Base-by-base conservation (phyloP, 805 yeast species). In the Wickerhamomyces chambardii region DNA sequence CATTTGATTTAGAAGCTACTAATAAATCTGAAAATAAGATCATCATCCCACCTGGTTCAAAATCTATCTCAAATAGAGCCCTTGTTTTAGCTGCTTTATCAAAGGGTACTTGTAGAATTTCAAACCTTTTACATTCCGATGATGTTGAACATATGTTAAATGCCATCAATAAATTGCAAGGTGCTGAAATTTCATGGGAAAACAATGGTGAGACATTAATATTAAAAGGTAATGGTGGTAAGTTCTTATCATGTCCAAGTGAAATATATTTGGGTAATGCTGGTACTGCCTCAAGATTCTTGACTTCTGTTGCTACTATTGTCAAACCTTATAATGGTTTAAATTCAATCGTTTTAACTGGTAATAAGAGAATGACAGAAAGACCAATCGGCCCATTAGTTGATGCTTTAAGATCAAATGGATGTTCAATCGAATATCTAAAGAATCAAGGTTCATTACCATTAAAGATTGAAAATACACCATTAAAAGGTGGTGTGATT, bases 341-440 rank as follows among this genome's bases (percentile, higher is more conserved):
- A 10, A 63, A 68, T 25, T 51, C 64, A 39, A 76, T 87, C 21
- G 63, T 76, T 6, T 68, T 92, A 42, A 92, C 97, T 2, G 98
- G 98, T 46, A 92, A 92, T 59, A 81, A 84, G 33, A 75, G 98
- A 59, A 92, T 92, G 98, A 95, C 89, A 59, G 94, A 89, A 58
- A 73, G 98, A 49, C 98, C 98, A 15, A 85, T 86, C 48, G 97
- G 95, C 24, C 96, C 97, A 3, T 69, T 92, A 37, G 96, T 92
- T 11, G 95, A 87, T 48, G 95, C 98, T 5, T 66, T 92, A 45
- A 69, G 81, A 37, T 59, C 72, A 9, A 90, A 89, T 48, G 97
- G 97, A 28, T 75, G 87, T 4, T 52, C 63, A 11, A 73, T 92
- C 33, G 77, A 75, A 28, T 92, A 85, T 52, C 57, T 78, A 44